phyloP scores from a whole-genome alignment of 305 asterid species.

The Andrographis paniculata region DNA sequence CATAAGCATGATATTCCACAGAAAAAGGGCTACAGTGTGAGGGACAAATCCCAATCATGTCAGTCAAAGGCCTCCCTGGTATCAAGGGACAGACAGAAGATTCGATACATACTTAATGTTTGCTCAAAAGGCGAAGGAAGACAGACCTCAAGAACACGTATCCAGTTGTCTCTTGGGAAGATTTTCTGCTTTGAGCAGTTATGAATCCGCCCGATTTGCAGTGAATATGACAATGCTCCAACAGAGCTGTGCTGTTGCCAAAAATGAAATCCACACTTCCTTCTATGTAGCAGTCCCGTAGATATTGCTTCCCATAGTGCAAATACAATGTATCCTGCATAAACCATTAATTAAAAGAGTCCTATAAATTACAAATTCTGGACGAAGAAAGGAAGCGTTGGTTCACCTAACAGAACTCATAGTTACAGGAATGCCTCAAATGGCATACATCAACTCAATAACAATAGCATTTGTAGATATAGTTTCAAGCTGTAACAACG shows the following conservation, averaged over 20 bases:
- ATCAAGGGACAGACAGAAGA: no score
- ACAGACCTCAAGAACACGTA: constrained; percentile 77
- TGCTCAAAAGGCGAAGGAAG: not conserved
- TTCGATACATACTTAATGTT: no score
- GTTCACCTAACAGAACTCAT: not conserved
- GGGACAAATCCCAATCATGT: no score
- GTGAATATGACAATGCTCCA: constrained; percentile 95
- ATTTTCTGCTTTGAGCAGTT: constrained; percentile 91
- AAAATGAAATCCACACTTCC: constrained; percentile 97
- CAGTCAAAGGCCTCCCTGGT: no score
- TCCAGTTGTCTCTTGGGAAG: constrained; percentile 93
- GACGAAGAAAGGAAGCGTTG: not conserved
- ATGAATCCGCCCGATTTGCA: constrained; percentile 78
- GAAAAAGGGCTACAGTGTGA: not conserved
- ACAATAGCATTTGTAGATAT: not conserved
- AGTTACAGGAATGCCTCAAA: not conserved
- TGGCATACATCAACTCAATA: not conserved
- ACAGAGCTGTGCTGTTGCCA: constrained; percentile 95
- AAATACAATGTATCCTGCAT: constrained; percentile 85
- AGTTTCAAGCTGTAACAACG: not conserved
- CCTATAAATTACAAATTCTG: no score
- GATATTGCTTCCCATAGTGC: constrained; percentile 84
- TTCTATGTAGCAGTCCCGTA: constrained; percentile 87
- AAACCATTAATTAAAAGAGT: constrained; percentile 8
- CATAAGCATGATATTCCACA: not conserved